Conservation (phyloP, 345 rosid species). For the Citrus maxima region DNA sequence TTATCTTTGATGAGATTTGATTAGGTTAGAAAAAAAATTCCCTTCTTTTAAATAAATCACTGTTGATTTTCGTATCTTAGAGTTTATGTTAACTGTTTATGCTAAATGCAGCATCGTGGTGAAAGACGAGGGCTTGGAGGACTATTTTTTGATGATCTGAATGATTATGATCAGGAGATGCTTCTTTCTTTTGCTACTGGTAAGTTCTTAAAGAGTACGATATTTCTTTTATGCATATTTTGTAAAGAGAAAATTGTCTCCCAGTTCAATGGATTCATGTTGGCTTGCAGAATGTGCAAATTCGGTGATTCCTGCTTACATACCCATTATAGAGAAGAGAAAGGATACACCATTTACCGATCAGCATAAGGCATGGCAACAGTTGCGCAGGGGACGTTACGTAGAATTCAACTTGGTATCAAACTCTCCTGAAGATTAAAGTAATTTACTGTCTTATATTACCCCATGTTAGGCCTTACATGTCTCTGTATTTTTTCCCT, state of each 20-base stretch:
- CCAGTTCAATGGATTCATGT: neutral
- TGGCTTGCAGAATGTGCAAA: conserved; percentile 75
- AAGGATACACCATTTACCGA: conserved; percentile 75
- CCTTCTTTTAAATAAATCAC: neutral
- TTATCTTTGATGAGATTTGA: too few relatives aligned
- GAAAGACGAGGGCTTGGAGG: conserved; percentile 99
- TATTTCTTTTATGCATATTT: neutral
- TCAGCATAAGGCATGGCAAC: conserved; percentile 93
- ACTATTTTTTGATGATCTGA: conserved; percentile 94
- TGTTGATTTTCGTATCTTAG: neutral
- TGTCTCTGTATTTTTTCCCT: neutral
- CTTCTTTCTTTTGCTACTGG: conserved; percentile 93
- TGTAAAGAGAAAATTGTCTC: neutral
- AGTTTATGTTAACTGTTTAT: neutral
- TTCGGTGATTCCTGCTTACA: conserved; percentile 87
- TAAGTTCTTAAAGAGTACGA: conserved; percentile 22
- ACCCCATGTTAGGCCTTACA: conserved; percentile 6
- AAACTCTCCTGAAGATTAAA: neutral
- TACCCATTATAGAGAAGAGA: conserved; percentile 85
- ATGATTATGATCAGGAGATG: conserved; percentile 90
- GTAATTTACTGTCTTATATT: neutral
- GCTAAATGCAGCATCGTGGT: conserved; percentile 68
- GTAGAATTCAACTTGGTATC: conserved; percentile 95
- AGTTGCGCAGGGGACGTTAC: conserved; percentile 90
- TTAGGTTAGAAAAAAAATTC: neutral